Evolutionary conservation across 495 filamentous ascomycete species (phyloP).

Genomic region (Cryomyces minteri): DNA sequence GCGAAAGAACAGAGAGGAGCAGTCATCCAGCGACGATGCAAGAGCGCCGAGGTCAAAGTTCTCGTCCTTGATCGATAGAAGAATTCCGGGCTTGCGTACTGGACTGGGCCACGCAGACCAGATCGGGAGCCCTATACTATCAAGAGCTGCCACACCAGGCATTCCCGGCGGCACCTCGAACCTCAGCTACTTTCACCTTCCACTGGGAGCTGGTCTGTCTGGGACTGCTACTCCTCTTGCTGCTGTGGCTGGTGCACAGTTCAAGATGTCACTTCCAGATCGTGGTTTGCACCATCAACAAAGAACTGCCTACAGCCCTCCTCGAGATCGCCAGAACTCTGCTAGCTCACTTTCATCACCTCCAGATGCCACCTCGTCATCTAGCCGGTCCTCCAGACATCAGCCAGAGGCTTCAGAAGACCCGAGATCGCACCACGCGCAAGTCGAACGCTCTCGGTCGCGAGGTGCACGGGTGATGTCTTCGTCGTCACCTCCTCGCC

Average conservation of each 20-base stretch:
- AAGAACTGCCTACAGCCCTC: too few species aligned
- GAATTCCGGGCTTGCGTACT: background rate
- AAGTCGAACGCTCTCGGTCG: background rate
- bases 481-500: background rate
- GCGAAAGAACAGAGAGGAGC: background rate
- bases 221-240: conserved; percentile 77
- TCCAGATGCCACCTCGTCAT: too few species aligned
- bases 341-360: too few species aligned
- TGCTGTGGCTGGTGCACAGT: conserved; percentile 55
- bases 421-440: too few species aligned
- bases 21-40: background rate
- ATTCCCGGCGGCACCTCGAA: conserved; percentile 78
- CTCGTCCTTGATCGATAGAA: background rate
- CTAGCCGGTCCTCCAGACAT: background rate
- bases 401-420: background rate
- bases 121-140: conserved; percentile 14
- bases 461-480: background rate
- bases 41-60: background rate
- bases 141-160: conserved; percentile 49
- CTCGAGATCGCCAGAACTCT: too few species aligned
- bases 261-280: conserved; percentile 31
- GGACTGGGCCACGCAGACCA: background rate
- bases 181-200: conserved; percentile 78
- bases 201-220: conserved; percentile 57
- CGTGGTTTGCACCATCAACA: conserved; percentile 5